Base-by-base conservation (phyloP, 1,139 yeast species). In the Protomyces inundatus region DNA sequence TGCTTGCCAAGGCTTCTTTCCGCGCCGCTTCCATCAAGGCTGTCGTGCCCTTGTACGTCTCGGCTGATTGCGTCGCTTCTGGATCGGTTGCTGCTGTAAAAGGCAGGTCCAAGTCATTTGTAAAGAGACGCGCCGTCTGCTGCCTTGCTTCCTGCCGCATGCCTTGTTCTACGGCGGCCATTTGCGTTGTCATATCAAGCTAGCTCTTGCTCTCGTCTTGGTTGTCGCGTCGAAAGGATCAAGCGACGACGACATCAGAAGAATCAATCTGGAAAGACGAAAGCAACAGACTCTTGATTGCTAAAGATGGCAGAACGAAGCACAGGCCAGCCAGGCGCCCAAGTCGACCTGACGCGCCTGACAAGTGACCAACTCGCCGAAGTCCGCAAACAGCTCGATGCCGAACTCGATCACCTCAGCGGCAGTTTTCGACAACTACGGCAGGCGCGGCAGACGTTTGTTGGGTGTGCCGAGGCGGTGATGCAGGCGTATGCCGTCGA, bases 331-430 rank as follows among this genome's bases (percentile, higher is more conserved):
- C 48, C 48, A 14, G 56, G 62, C 35, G 62, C 62, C 4, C 62
- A 58, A 65, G 70, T 69, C 64, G 96, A 90, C 72, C 79, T 90
- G 71, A 80, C 85, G 37, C 80, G 83, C 69, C 82, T 91, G 67
- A 84, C 85, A 63, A 88, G 95, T 1, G 95, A 90, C 72, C 98
- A 93, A 75, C 80, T 93, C 63, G 80, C 85, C 53, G 95, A 90
- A 70, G 84, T 93, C 71, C 88, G 95, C 69, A 87, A 86, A 71
- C 89, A 87, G 71, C 82, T 95, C 39, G 95, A 90, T 70, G 86
- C 84, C 71, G 98, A 93, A 73, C 79, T 91, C 52, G 88, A 87
- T 69, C 97, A 91, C 72, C 84, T 93, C 72, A 82, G 89, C 12
- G 87, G 87, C 58, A 90, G 98, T 0, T 81, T 88, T 66, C 88